Evolutionary conservation across 306 rosid genomes (phyloP).

Genomic region (Arachis hypogaea): DNA sequence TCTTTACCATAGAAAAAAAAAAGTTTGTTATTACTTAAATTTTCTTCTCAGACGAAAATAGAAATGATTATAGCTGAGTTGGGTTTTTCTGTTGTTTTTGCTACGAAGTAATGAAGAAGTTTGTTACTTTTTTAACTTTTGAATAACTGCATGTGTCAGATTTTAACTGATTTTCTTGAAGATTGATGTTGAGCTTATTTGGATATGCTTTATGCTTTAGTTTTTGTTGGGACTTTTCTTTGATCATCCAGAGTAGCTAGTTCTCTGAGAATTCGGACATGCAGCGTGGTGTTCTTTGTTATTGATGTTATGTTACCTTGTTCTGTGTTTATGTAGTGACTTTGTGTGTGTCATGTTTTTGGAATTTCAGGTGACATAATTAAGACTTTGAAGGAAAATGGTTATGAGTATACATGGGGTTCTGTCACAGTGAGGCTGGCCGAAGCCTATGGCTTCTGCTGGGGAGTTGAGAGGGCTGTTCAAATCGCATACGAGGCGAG

Average conservation of each 20-base stretch:
- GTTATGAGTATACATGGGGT: constrained; percentile 84
- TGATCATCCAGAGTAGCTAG: neutral
- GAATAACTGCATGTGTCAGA: neutral
- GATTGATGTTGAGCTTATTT: neutral
- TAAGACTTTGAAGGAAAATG: constrained; percentile 83
- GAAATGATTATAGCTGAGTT: neutral
- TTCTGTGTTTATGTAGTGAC: constrained; percentile 27
- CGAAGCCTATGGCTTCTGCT: constrained; percentile 92
- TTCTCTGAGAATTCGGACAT: neutral
- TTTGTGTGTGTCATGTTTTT: constrained; percentile 26
- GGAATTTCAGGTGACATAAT: constrained; percentile 74
- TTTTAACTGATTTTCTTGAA: constrained; percentile 16
- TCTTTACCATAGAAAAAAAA: neutral
- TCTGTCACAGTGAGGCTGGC: constrained; percentile 88
- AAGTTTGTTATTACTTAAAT: too few species aligned
- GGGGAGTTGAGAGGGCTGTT: constrained; percentile 99
- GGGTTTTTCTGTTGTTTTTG: neutral
- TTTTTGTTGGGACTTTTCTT: constrained; percentile 11
- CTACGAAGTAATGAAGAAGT: neutral
- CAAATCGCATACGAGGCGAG: constrained; percentile 98
- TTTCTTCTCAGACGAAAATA: too few species aligned
- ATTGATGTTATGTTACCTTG: neutral
- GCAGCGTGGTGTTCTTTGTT: neutral
- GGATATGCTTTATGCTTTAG: neutral
- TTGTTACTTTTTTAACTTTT: too few species aligned